Conservation (phyloP, 148 eudicot genomes). For the Amaranthus cruentus region DNA sequence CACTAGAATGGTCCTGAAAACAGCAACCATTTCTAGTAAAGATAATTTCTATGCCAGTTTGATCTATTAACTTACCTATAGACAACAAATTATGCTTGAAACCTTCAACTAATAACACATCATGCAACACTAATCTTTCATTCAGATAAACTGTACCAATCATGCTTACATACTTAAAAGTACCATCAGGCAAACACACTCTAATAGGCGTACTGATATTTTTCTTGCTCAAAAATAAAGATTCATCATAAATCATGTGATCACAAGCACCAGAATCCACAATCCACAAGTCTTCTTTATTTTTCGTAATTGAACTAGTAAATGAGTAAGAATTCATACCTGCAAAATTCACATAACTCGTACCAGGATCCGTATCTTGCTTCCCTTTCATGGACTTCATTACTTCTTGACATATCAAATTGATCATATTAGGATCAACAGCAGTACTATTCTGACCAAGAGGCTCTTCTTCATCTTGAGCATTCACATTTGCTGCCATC, state of each 20-base stretch:
- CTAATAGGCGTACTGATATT: not conserved
- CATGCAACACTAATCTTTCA: not conserved
- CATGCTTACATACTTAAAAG: not conserved
- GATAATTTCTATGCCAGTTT: not conserved
- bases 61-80: not conserved
- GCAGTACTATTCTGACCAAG: not conserved
- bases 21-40: not conserved
- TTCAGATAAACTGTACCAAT: not conserved
- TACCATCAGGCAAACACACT: not conserved
- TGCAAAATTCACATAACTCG: not conserved
- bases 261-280: not conserved
- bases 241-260: not conserved
- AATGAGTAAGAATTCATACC: not conserved
- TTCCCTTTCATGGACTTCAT: not conserved
- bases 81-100: slow-evolving; percentile 6
- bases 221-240: not conserved
- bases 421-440: not conserved
- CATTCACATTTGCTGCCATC: not conserved
- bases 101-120: not conserved
- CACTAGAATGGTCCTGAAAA: slow-evolving; percentile 7
- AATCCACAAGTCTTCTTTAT: not conserved
- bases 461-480: not conserved
- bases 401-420: not conserved
- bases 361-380: not conserved
- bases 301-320: not conserved